These are phyloP conservation scores for Aspergillus flavus DNA, from an alignment of 2,329 filamentous ascomycete species.

Conservation along the genomic window DNA sequence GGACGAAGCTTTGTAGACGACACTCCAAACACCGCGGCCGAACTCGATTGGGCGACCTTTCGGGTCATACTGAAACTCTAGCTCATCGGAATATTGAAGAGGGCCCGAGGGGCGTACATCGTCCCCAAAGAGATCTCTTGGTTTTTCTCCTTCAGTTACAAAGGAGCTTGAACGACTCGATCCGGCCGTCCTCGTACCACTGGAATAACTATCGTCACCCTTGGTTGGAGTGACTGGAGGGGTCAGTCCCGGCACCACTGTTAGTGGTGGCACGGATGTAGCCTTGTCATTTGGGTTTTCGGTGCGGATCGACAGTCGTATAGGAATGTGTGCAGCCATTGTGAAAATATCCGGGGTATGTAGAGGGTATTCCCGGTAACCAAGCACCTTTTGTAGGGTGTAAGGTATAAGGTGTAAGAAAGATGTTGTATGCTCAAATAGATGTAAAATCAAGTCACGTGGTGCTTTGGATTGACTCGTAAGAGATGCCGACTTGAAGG, in stretches of 20 bases:
- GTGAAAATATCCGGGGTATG: not conserved
- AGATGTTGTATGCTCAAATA: not conserved
- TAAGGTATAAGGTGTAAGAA: not conserved
- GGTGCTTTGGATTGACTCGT: not conserved
- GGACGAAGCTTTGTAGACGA: constrained; percentile 47
- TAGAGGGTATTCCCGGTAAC: not conserved
- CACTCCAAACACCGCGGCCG: constrained; percentile 52
- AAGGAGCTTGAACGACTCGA: constrained; percentile 10
- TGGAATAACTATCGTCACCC: constrained; percentile 18
- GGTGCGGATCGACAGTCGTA: constrained; percentile 34
- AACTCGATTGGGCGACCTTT: constrained; percentile 40
- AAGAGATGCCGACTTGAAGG: not conserved
- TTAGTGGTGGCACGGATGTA: constrained; percentile 13
- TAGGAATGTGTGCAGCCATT: constrained; percentile 21
- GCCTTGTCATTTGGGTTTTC: constrained; percentile 15
- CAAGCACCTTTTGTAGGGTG: not conserved
- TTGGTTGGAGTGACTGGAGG: constrained; percentile 40
- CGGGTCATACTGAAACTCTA: constrained; percentile 34
- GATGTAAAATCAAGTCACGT: not conserved
- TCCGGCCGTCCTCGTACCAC: constrained; percentile 9
- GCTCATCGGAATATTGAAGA: constrained; percentile 35
- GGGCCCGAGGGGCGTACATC: constrained; percentile 15
- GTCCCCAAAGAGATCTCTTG: constrained; percentile 2
- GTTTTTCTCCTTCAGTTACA: constrained; percentile 9
- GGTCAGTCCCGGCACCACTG: constrained; percentile 29